These are phyloP conservation scores for Erythrophleum ivorense DNA, from an alignment of 331 rosid genomes.

Conservation along the genomic window DNA sequence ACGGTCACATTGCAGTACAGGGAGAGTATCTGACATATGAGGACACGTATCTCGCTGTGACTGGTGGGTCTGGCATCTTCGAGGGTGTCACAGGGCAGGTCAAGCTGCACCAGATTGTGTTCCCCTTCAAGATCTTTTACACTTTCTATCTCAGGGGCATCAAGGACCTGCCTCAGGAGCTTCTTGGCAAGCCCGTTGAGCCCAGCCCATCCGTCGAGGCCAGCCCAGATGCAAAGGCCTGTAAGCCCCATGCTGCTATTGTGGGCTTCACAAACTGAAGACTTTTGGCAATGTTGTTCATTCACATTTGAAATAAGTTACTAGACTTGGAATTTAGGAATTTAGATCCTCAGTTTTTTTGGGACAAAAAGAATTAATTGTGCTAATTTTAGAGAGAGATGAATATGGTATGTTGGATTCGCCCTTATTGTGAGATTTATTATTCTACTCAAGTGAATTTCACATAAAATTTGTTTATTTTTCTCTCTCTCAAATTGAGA, in stretches of 20 bases:
- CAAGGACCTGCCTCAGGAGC: conserved; percentile 71
- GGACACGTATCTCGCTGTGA: conserved; percentile 74
- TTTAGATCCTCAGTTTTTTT: too few species aligned
- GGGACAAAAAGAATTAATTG: too few species aligned
- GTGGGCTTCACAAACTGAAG: conserved; percentile 57
- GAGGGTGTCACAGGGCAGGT: conserved; percentile 78
- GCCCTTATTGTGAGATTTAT: too few species aligned
- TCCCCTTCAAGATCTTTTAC: conserved; percentile 81
- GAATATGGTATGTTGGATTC: background rate
- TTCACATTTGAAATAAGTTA: too few species aligned
- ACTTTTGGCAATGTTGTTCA: background rate
- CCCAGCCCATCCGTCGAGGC: conserved; percentile 67
- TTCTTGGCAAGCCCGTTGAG: conserved; percentile 54
- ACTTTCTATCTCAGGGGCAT: conserved; percentile 77
- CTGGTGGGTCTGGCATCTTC: conserved; percentile 87
- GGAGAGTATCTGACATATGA: conserved; percentile 76
- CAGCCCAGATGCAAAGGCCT: conserved; percentile 66
- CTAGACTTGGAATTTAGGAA: too few species aligned
- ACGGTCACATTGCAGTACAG: conserved; percentile 80
- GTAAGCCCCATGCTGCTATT: conserved; percentile 65
- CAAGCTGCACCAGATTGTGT: conserved; percentile 70
- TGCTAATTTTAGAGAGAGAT: background rate
- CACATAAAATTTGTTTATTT: too few species aligned
- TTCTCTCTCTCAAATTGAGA: too few species aligned
- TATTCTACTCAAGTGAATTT: too few species aligned